phyloP scores from a whole-genome alignment of 257 asterid species.

The Striga asiatica region DNA sequence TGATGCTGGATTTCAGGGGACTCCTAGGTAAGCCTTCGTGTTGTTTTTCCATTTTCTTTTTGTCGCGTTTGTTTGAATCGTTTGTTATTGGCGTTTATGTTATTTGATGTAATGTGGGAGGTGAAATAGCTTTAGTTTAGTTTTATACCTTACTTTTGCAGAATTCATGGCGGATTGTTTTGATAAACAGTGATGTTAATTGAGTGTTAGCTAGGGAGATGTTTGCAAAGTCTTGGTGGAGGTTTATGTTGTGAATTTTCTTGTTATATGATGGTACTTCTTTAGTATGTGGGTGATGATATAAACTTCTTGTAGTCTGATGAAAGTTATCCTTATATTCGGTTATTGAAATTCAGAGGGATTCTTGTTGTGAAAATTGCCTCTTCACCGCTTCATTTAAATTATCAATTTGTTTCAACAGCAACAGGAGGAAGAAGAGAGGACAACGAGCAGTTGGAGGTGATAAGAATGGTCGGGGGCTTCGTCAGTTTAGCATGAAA shows the following conservation, averaged over 20 bases:
- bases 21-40: slow-evolving; percentile 56
- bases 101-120: neutral
- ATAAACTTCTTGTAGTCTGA: too few species aligned
- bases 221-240: neutral
- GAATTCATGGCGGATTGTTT: too few species aligned
- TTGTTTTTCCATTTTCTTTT: neutral
- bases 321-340: neutral
- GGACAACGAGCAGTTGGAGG: slow-evolving; percentile 88
- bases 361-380: neutral
- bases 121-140: slow-evolving; percentile 3
- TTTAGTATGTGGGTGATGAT: too few species aligned
- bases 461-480: slow-evolving; percentile 96
- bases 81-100: neutral
- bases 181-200: neutral
- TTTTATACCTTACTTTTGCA: neutral
- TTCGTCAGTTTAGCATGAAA: slow-evolving; percentile 99
- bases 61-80: neutral
- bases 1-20: slow-evolving; percentile 82
- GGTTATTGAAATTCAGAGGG: neutral
- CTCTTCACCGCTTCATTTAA: slow-evolving; percentile 1
- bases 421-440: slow-evolving; percentile 87
- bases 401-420: slow-evolving; percentile 19
- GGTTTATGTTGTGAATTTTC: too few species aligned
- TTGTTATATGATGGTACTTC: too few species aligned
- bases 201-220: neutral